Base-by-base conservation (phyloP, 2,329 filamentous ascomycete species). In the Fusarium napiforme region DNA sequence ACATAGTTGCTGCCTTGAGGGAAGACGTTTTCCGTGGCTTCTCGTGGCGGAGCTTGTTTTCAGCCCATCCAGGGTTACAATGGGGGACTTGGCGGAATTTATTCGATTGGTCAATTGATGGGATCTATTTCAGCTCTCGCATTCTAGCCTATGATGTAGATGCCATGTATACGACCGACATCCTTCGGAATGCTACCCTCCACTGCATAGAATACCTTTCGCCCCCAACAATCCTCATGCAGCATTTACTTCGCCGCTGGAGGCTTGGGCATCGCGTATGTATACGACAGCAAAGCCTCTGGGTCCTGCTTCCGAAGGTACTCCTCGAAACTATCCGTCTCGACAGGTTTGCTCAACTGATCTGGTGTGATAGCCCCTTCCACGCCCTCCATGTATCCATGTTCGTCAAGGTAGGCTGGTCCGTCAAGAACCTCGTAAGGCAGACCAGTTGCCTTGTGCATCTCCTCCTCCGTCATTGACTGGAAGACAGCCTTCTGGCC, bases 371-470 rank as follows among this genome's bases (percentile, higher is more conserved):
- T 82, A 7, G 82, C 78, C 6, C 76, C 78, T 4, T 78, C 70
- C n/a, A 83, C 42, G 0, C 84, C 84, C 9, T 79, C 83, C 63
- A 81, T 82, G 55, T 84, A 87, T 5, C 81, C 82, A 64, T 79
- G 84, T 61, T 86, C 84, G 1, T 69, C 75, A 49, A 84, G 61
- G 39, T 81, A 83, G 0, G 70, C 75, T 11, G 79, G 71, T 1
- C 77, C 81, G 26, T 85, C 78, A 12, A 85, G 69, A 4, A 85
- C 69, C 62, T 87, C 84, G 2, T 77, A 71, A 4, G 81, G 78
- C 37, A 85, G 12, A 1, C 80, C 80, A 4, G 80, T 80, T 12
- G 68, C 67, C n/a, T 79, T 37, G 52, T 81, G 76, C 79, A 86
- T 83, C 4, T 77, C 73, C 21, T 83, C 75, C 7, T 77, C 60